A percentile compares a stretch with the other conserved stretches of the same genome.
These are phyloP conservation scores for Metarhizium brunneum DNA, from an alignment of 2,329 filamentous ascomycete species.

Conservation along the genomic window DNA sequence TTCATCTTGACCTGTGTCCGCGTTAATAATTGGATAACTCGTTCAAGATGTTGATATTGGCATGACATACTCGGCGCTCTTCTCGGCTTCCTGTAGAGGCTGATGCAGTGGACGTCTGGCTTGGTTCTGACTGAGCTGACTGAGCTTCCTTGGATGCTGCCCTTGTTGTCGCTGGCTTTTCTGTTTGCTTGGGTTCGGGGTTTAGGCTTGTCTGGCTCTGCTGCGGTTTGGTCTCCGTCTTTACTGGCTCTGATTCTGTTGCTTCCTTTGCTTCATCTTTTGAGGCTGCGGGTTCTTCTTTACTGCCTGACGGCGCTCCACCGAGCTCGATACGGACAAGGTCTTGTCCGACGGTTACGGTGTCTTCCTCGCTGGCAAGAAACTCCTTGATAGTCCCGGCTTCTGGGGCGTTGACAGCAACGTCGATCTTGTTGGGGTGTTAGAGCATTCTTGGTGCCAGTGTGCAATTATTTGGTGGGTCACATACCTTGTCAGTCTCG, in stretches of 20 bases:
- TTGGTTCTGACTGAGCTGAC: constrained; percentile 11
- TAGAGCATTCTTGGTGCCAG: not conserved
- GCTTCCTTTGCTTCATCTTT: constrained; percentile 20
- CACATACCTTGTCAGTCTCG: constrained; percentile 87
- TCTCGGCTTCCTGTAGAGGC: constrained; percentile 59
- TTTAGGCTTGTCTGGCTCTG: constrained; percentile 13
- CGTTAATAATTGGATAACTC: not conserved
- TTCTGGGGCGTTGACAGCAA: constrained; percentile 88
- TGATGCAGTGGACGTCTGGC: constrained; percentile 8
- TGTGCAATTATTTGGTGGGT: not conserved
- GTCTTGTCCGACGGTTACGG: constrained; percentile 88
- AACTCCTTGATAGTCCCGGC: constrained; percentile 88
- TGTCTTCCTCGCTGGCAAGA: constrained; percentile 87
- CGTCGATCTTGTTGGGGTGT: constrained; percentile 62
- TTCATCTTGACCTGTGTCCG: constrained; percentile 94
- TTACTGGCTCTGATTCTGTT: constrained; percentile 7
- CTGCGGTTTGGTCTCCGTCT: constrained; percentile 14
- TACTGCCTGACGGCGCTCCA: constrained; percentile 35
- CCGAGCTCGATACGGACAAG: constrained; percentile 79
- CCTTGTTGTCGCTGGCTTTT: constrained; percentile 16
- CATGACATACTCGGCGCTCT: constrained; percentile 67
- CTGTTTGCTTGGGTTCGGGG: constrained; percentile 28
- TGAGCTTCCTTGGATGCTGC: constrained; percentile 18
- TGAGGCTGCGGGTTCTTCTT: constrained; percentile 24
- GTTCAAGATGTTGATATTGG: not conserved